Evolutionary conservation across 179 eudicot genomes (phyloP), one percentile per base, ranked within the genome.

Genomic region (Silene coronaria): DNA sequence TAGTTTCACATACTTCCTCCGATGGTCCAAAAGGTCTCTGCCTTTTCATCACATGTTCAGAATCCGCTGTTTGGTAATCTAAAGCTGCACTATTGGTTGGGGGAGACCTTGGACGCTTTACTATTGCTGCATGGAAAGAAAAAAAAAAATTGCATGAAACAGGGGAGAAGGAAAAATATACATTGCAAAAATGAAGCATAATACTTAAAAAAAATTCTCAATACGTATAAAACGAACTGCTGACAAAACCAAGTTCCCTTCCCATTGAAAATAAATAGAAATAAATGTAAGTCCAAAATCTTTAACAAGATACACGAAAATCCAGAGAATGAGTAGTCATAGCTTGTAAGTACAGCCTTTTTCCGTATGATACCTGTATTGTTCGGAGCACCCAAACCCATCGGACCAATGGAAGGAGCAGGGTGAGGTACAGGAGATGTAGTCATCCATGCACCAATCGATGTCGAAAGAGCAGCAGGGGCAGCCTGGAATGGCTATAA

Each of bases 1-100:
- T 77, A 28, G 70, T 75, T 58, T 53, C 75, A 79, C 85, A 75
- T 87, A 91, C 96, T 72, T 92, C 97, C 55, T 92, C 96, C 19
- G 89, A 82, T 68, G 83, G 77, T 63, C 92, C 96, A 74, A 90
- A 87, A 55, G 96, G 88, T 36, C 96, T 89, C 68, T 87, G 27
- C 82, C 96, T 87, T 83, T 91, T 92, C 81, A 88, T 57, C 67
- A 85, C 89, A 36, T 83, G 91, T 34, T 92, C 97, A 73, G 93
- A 91, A 78, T 92, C 97, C 74, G 92, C 97, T 67, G 92, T 87
- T 82, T 91, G 97, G 81, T 91, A 92, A 78, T 91, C 97, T 74
- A 88, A 79, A 76, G 89, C 84, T 26, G 96, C 74, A 83, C 78
- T 89, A 72, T 78, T 84, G 65, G 79, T 73, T 69, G 97, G 91